Percentiles rank a stretch among this genome's conserved stretches.
These are phyloP conservation scores for Chaetomium strumarium DNA, from an alignment of 2,329 filamentous ascomycete genomes.

Conservation along the genomic window DNA sequence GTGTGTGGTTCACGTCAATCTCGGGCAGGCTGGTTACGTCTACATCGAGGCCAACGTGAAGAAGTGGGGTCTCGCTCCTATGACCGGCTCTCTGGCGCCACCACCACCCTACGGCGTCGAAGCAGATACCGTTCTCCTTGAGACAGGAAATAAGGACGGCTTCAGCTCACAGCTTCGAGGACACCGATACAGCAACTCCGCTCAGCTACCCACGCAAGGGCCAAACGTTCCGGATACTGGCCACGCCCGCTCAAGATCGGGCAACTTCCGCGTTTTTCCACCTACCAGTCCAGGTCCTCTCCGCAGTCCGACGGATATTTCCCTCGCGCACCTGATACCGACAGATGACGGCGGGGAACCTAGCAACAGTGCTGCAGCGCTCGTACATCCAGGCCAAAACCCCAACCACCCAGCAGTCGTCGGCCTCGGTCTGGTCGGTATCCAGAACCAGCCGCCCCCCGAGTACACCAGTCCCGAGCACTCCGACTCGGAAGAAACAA, in stretches of 20 bases:
- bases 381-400: slow-evolving; percentile 27
- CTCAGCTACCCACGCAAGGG: slow-evolving; percentile 36
- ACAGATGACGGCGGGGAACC: slow-evolving; percentile 67
- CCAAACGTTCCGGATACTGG: slow-evolving; percentile 47
- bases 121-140: slow-evolving; percentile 90
- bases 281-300: slow-evolving; percentile 84
- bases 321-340: slow-evolving; percentile 75
- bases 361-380: slow-evolving; percentile 48
- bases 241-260: slow-evolving; percentile 69
- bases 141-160: slow-evolving; percentile 67
- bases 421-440: slow-evolving; percentile 48
- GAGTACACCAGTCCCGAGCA: slow-evolving; percentile 63
- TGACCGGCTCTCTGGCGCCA: slow-evolving; percentile 89
- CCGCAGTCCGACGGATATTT: slow-evolving; percentile 92
- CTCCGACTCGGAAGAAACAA: slow-evolving; percentile 44
- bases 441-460: slow-evolving; percentile 61
- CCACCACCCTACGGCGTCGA: slow-evolving; percentile 96
- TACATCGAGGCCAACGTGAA: slow-evolving; percentile 99
- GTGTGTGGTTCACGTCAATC: slow-evolving; percentile 90
- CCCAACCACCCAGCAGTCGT: slow-evolving; percentile 32
- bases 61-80: slow-evolving; percentile 96
- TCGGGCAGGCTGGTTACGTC: slow-evolving; percentile 95
- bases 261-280: slow-evolving; percentile 67
- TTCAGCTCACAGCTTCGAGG: slow-evolving; percentile 38
- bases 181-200: slow-evolving; percentile 44